Percentiles rank a stretch among this genome's conserved stretches.
Evolutionary conservation across 2,329 filamentous ascomycete species (phyloP).

Genomic region (Penicillium sp.): DNA sequence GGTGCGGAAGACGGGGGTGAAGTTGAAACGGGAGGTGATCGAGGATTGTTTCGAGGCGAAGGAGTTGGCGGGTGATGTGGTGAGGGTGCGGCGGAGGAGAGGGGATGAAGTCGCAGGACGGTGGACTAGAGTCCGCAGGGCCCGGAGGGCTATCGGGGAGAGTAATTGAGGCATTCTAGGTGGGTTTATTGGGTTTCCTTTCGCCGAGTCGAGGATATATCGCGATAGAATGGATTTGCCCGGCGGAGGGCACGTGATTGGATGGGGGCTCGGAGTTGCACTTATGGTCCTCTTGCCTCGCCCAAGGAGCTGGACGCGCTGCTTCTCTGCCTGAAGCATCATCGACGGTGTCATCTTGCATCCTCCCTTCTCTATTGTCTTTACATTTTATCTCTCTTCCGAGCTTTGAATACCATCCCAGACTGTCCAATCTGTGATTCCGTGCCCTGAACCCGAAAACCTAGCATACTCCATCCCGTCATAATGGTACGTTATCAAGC

Average conservation of each 20-base stretch:
- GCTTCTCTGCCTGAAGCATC: constrained; percentile 25
- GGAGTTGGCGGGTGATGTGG: constrained; percentile 18
- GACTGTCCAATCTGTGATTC: background rate
- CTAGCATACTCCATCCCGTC: constrained; percentile 8
- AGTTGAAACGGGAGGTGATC: constrained; percentile 21
- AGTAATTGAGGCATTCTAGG: constrained; percentile 36
- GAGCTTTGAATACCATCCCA: background rate
- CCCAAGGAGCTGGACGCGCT: constrained; percentile 42
- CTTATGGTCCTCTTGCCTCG: constrained; percentile 22
- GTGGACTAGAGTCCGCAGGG: constrained; percentile 35
- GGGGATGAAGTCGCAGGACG: constrained; percentile 24
- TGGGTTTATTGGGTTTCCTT: constrained; percentile 1
- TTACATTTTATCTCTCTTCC: constrained; percentile 7
- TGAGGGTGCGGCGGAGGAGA: constrained; percentile 24
- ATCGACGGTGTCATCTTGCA: constrained; percentile 18
- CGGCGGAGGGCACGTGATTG: constrained; percentile 26
- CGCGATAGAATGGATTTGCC: constrained; percentile 13
- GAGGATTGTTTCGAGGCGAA: constrained; percentile 21
- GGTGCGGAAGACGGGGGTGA: constrained; percentile 35
- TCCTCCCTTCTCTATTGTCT: constrained; percentile 13
- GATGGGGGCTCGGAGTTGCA: constrained; percentile 18
- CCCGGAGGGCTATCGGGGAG: constrained; percentile 36
- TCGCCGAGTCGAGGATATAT: constrained; percentile 9
- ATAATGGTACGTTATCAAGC: constrained; percentile 35
- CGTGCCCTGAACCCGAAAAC: background rate